Conservation (phyloP, 1,284 basidiomycete species). For the Rhizoctonia solani region DNA sequence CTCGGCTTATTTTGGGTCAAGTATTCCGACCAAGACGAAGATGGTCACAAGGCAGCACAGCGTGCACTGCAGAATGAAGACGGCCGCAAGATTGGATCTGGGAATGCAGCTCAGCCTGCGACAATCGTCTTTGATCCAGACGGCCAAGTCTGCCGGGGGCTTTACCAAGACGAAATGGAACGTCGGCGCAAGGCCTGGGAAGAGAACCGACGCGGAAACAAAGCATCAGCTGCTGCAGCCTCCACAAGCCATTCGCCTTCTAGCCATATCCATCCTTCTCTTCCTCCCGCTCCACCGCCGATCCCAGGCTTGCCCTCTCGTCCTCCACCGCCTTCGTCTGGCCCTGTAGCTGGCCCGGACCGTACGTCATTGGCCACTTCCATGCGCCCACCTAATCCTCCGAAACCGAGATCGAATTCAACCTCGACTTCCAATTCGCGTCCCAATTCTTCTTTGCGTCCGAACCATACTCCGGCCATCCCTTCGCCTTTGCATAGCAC, state of each 20-base stretch:
- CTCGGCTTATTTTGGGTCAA: constrained; percentile 83
- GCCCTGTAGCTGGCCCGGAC: constrained; percentile 4
- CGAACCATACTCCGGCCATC: constrained; percentile 17
- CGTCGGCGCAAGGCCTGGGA: constrained; percentile 53
- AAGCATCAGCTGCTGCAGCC: constrained; percentile 26
- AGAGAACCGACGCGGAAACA: constrained; percentile 13
- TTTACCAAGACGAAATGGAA: constrained; percentile 58
- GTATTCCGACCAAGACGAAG: constrained; percentile 50
- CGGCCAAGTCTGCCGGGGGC: constrained; percentile 46
- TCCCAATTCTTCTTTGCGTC: constrained; percentile 1
- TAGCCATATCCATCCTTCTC: neutral
- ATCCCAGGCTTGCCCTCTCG: constrained; percentile 27
- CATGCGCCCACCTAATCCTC: constrained; percentile 22
- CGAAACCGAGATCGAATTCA: neutral
- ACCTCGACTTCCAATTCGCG: constrained; percentile 1
- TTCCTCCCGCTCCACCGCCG: constrained; percentile 1
- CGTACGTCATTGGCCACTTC: constrained; percentile 18
- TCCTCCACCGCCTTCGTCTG: constrained; percentile 22
- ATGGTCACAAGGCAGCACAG: constrained; percentile 34
- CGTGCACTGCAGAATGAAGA: constrained; percentile 42
- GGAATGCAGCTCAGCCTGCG: constrained; percentile 43
- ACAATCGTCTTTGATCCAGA: constrained; percentile 52
- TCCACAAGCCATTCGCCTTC: constrained; percentile 31
- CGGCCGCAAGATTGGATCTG: constrained; percentile 47
- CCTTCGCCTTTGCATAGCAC: constrained; percentile 28